A percentile compares a stretch with the other conserved stretches of the same genome.
These are phyloP conservation scores for Smallanthus sonchifolius DNA, from an alignment of 129 eudicot genomes.

Conservation along the genomic window DNA sequence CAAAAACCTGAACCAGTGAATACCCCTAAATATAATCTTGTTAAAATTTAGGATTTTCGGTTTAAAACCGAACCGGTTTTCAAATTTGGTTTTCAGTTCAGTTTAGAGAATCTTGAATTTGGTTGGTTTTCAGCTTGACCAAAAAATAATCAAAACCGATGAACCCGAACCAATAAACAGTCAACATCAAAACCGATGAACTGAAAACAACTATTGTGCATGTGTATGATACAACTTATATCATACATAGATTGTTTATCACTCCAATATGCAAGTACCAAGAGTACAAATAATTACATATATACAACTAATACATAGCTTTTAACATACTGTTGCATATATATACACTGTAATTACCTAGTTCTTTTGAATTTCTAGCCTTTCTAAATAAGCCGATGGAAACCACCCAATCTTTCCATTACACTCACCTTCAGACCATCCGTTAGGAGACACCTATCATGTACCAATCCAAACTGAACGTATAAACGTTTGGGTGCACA, in stretches of 20 bases:
- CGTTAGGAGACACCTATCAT: conserved; percentile 63
- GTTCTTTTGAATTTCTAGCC: conserved; percentile 24
- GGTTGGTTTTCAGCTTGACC: too few species aligned
- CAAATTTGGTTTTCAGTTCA: too few species aligned
- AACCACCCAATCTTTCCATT: conserved; percentile 85
- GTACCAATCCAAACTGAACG: not conserved
- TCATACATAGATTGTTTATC: conserved; percentile 7
- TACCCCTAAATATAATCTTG: too few species aligned
- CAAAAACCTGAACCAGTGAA: too few species aligned
- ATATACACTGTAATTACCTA: not conserved
- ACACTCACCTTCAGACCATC: conserved; percentile 97
- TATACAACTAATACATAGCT: not conserved
- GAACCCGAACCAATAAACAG: not conserved
- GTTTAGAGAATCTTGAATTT: too few species aligned
- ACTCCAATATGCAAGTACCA: conserved; percentile 19
- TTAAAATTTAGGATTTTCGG: too few species aligned
- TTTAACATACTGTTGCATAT: conserved; percentile 7
- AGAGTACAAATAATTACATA: not conserved
- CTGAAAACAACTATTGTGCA: not conserved
- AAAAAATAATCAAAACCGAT: too few species aligned
- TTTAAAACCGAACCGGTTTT: too few species aligned
- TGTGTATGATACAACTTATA: not conserved
- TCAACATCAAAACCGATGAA: too few species aligned
- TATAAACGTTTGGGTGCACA: not conserved
- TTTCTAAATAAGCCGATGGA: conserved; percentile 84